Conservation (phyloP, 176 grass and related monocot species). For the Themeda triandra region DNA sequence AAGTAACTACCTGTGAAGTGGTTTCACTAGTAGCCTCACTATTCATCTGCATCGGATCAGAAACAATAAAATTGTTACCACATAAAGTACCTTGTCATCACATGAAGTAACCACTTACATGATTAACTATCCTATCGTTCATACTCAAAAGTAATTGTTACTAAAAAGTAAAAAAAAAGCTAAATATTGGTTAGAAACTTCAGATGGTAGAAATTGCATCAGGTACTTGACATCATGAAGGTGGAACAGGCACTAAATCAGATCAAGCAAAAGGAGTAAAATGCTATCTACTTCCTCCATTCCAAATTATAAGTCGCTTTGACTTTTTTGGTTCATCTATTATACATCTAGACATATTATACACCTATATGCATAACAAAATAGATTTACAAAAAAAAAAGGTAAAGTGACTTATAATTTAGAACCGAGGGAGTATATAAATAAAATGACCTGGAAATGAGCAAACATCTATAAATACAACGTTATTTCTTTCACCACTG, state of each 20-base stretch:
- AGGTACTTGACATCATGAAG: not conserved
- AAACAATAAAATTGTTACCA: not conserved
- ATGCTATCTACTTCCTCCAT: too few relatives aligned
- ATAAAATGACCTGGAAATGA: not conserved
- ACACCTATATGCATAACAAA: too few relatives aligned
- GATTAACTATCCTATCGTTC: not conserved
- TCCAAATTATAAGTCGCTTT: too few relatives aligned
- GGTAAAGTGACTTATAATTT: too few relatives aligned
- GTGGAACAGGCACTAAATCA: not conserved
- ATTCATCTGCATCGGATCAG: constrained; percentile 44
- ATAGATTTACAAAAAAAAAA: too few relatives aligned
- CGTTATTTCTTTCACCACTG: not conserved
- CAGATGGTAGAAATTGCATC: not conserved
- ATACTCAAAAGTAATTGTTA: not conserved
- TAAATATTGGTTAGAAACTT: not conserved
- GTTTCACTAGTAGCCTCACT: constrained; percentile 18
- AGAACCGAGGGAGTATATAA: too few relatives aligned
- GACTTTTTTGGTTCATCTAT: too few relatives aligned
- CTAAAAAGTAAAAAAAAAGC: not conserved
- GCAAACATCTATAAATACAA: not conserved
- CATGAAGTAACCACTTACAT: not conserved
- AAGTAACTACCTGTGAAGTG: constrained; percentile 22
- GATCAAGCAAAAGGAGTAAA: not conserved
- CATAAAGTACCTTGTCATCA: constrained; percentile 5
- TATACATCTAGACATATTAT: too few relatives aligned